Evolutionary conservation across 805 yeast genomes (phyloP).

Genomic region (Myxozyma lipomycoides): DNA sequence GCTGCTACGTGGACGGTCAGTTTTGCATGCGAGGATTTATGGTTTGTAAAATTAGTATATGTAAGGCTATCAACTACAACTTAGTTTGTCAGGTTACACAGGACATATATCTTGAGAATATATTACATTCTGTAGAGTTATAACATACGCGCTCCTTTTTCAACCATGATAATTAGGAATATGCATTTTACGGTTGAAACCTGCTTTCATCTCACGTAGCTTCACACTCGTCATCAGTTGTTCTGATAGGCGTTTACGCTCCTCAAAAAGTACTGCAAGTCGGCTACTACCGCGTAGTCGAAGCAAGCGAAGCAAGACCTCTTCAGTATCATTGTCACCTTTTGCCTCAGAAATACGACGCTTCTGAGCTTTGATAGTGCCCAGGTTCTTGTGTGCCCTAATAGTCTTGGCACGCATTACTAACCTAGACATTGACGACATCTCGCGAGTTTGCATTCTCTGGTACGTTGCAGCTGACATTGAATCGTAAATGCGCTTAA

Average conservation of each 20-base stretch:
- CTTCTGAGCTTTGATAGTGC: constrained; percentile 48
- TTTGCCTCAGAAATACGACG: constrained; percentile 46
- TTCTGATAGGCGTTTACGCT: constrained; percentile 56
- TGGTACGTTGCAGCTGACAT: constrained; percentile 51
- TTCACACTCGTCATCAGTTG: constrained; percentile 49
- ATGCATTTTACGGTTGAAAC: constrained; percentile 1
- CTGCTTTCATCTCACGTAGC: constrained; percentile 1
- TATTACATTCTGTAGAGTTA: not conserved
- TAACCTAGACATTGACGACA: constrained; percentile 44
- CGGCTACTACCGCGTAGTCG: constrained; percentile 59
- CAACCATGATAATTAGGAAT: not conserved
- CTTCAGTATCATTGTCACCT: constrained; percentile 51
- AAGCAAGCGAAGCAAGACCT: constrained; percentile 66
- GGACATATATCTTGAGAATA: too few relatives aligned
- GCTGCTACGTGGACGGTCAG: too few relatives aligned
- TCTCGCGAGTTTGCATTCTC: constrained; percentile 46
- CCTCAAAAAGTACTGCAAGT: constrained; percentile 59
- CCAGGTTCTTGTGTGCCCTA: constrained; percentile 65
- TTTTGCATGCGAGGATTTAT: too few relatives aligned
- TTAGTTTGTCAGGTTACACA: too few relatives aligned
- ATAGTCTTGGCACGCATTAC: constrained; percentile 64
- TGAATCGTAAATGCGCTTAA: constrained; percentile 57
- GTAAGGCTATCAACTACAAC: too few relatives aligned
- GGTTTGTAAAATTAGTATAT: too few relatives aligned
- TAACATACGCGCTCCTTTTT: too few relatives aligned